Conservation (phyloP, 2,329 filamentous ascomycete species). For the Ophiostoma tasmaniense region DNA sequence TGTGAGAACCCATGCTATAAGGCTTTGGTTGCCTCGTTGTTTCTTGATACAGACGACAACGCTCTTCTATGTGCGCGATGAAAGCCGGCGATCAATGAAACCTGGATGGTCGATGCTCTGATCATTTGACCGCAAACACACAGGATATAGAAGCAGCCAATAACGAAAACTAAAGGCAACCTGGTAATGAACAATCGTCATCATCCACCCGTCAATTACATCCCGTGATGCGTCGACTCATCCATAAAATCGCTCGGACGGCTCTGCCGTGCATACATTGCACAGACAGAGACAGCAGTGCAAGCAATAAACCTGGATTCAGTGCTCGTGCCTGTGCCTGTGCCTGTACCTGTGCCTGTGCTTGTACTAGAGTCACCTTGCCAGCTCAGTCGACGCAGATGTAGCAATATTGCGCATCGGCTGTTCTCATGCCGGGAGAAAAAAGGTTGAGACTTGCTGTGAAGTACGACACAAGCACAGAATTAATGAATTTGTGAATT, state of each 20-base stretch:
- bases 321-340: background rate
- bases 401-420: background rate
- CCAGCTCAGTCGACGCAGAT: background rate
- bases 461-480: background rate
- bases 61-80: background rate
- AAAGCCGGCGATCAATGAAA: background rate
- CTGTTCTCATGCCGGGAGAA: background rate
- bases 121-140: background rate
- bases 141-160: background rate
- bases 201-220: background rate
- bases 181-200: background rate
- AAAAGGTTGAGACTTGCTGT: background rate
- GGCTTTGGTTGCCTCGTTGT: background rate
- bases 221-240: background rate
- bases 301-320: background rate
- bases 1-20: background rate
- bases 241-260: background rate
- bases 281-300: background rate
- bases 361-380: background rate
- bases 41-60: background rate
- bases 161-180: background rate
- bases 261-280: background rate
- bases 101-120: background rate
- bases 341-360: background rate
- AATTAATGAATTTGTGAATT: background rate